These are phyloP conservation scores for Exophiala sp. DNA, from an alignment of 2,329 filamentous ascomycete genomes.

Conservation along the genomic window DNA sequence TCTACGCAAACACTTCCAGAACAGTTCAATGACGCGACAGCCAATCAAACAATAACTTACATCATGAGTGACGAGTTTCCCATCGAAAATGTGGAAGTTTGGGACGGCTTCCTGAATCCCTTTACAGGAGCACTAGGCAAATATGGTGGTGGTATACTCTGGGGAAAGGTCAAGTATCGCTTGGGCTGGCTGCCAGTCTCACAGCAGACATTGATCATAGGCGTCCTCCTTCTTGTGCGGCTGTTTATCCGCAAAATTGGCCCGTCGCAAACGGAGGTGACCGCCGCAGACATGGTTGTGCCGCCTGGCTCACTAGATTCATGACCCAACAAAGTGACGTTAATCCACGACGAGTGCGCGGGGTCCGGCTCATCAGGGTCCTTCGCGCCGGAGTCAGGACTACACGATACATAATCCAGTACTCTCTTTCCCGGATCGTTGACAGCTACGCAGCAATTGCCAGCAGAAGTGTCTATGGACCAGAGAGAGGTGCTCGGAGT, in stretches of 20 bases:
- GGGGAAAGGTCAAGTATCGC: conserved; percentile 1
- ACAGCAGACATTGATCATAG: neutral
- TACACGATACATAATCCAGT: neutral
- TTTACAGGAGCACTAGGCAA: conserved; percentile 3
- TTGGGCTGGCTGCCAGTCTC: conserved; percentile 6
- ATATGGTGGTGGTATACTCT: neutral
- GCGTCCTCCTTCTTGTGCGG: neutral
- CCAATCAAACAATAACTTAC: neutral
- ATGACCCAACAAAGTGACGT: neutral
- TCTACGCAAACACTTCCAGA: neutral
- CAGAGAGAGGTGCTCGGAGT: neutral
- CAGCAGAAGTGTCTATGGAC: neutral
- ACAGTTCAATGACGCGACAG: neutral
- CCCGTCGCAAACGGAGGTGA: neutral
- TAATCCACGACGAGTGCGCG: neutral
- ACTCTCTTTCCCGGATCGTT: neutral
- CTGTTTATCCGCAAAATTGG: neutral
- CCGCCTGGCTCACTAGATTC: neutral
- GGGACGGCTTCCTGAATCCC: conserved; percentile 4
- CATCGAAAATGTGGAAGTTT: neutral
- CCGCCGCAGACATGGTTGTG: neutral
- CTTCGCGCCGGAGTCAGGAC: neutral
- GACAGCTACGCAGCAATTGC: neutral
- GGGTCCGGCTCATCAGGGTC: neutral
- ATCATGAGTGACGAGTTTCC: conserved; percentile 1